A percentile compares a stretch with the other conserved stretches of the same genome.
These are phyloP conservation scores for Trichoderma lentiforme DNA, from an alignment of 2,329 filamentous ascomycete species.

Conservation along the genomic window DNA sequence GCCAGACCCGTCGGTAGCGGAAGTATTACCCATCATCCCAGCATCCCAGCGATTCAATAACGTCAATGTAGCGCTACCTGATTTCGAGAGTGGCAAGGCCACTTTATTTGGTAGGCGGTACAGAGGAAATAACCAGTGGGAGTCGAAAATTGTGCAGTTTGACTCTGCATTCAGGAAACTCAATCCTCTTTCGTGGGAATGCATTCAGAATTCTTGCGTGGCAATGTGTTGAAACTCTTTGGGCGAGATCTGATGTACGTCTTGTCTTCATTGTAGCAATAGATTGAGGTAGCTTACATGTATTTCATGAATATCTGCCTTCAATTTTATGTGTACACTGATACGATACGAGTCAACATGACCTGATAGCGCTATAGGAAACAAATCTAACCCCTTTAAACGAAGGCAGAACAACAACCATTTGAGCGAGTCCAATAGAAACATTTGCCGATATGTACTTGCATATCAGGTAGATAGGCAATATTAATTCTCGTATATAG, in stretches of 20 bases:
- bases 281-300: not conserved
- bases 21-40: not conserved
- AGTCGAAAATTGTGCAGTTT: slow-evolving; percentile 1
- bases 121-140: not conserved
- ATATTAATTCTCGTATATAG: not conserved
- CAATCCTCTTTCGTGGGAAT: not conserved
- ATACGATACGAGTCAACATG: not conserved
- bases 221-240: not conserved
- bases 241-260: not conserved
- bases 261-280: not conserved
- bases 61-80: slow-evolving; percentile 13
- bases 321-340: not conserved
- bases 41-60: not conserved
- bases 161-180: not conserved
- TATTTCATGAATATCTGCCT: not conserved
- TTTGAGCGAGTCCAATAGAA: not conserved
- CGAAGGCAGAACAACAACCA: not conserved
- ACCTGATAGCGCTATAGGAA: not conserved
- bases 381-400: not conserved
- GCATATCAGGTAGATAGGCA: not conserved
- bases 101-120: slow-evolving; percentile 4
- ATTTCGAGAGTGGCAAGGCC: not conserved
- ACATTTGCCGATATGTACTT: not conserved
- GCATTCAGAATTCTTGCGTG: not conserved
- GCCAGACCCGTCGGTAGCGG: not conserved